Conservation (phyloP, 164 flowering plant species). For the Santalum album region DNA sequence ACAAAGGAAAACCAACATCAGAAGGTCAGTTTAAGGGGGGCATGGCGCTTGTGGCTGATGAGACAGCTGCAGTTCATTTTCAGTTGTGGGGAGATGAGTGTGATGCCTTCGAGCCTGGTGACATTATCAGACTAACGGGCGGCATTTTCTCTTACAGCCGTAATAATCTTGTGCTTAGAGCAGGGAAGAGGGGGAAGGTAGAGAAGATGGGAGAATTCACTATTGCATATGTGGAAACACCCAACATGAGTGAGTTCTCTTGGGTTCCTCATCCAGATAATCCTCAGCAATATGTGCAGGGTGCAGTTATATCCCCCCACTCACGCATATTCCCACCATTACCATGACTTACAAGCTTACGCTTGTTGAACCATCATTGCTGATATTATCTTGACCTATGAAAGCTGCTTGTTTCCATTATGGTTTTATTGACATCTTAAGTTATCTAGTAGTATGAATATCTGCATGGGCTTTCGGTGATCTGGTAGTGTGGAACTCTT, state of each 20-base stretch:
- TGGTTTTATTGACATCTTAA: too few species aligned
- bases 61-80: constrained; percentile 3
- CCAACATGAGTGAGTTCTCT: constrained; percentile 3
- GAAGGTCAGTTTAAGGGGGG: neutral
- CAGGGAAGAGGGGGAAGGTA: neutral
- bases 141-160: constrained; percentile 1
- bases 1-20: constrained; percentile 28
- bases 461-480: too few species aligned
- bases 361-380: too few species aligned
- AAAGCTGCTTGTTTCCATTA: too few species aligned
- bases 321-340: neutral
- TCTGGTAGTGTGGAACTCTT: too few species aligned
- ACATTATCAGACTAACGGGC: neutral
- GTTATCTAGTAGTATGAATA: too few species aligned
- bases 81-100: constrained; percentile 3
- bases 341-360: neutral
- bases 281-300: neutral
- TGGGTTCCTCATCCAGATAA: neutral
- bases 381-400: too few species aligned
- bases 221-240: neutral
- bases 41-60: constrained; percentile 3
- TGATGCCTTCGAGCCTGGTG: constrained; percentile 4
- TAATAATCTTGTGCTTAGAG: neutral
- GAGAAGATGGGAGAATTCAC: constrained; percentile 1
- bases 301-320: neutral